phyloP scores from a whole-genome alignment of 2,329 filamentous ascomycete genomes.

The Diaporthe citriasiana region DNA sequence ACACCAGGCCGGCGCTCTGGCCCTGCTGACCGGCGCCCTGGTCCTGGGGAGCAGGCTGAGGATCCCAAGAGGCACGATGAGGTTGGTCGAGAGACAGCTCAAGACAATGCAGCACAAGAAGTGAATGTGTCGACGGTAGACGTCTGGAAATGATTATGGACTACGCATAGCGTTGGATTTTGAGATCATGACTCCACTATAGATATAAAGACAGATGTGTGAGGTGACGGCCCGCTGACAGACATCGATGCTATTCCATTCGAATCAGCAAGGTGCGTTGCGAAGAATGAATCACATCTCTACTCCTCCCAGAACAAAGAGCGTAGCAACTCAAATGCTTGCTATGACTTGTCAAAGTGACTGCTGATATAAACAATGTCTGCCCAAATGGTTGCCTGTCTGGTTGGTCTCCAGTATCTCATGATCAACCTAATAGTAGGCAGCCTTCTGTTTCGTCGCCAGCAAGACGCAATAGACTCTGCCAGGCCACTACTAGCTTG shows the following conservation, averaged over 20 bases:
- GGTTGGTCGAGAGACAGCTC: constrained; percentile 68
- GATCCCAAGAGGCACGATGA: constrained; percentile 76
- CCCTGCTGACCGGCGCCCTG: constrained; percentile 84
- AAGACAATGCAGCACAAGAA: constrained; percentile 41
- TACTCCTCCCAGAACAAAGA: neutral
- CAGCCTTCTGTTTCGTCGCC: neutral
- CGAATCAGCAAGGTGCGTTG: neutral
- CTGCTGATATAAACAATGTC: neutral
- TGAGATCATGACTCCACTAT: constrained; percentile 25
- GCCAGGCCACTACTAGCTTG: neutral
- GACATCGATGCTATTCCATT: neutral
- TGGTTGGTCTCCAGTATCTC: neutral
- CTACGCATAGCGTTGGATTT: constrained; percentile 34
- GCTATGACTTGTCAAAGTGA: neutral
- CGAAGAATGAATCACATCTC: constrained; percentile 13
- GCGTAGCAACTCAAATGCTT: neutral
- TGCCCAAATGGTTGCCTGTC: neutral
- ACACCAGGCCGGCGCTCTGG: constrained; percentile 92
- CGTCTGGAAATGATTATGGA: constrained; percentile 7
- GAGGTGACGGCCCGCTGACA: neutral
- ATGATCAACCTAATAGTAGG: too few species aligned
- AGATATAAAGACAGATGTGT: neutral
- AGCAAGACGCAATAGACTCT: neutral
- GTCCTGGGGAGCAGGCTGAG: constrained; percentile 84
- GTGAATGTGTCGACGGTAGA: neutral